Evolutionary conservation across 169 alveolate species (phyloP), one percentile per base, ranked within the genome.

Genomic region (Cyclospora cayetanensis): DNA sequence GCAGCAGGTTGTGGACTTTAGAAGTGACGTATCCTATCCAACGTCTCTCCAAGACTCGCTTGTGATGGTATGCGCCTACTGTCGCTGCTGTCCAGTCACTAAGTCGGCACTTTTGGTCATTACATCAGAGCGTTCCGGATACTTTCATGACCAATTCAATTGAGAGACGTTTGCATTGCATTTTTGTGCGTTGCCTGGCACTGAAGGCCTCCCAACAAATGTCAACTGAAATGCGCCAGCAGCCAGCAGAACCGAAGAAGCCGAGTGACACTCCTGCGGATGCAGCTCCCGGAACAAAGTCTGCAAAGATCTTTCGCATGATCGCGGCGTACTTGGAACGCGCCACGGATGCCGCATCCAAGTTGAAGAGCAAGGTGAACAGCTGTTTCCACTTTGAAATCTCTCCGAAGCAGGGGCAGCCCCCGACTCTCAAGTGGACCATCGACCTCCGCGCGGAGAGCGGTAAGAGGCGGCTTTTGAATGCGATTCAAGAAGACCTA

Each of bases 1-100:
- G 94, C 29, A 27, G 11, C 46, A 72, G 1, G 79, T 86, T 20
- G 4, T 66, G 20, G 53, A 90, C 27, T 90, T 90, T 35, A 7
- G 43, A 1, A 20, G 50, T 25, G 46, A 88, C 0, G 79, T 76
- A n/a, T 43, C 93, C 7, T 90, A 90, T 34, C 93, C 93, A 25
- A 42, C 72, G 11, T 77, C 93, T 4, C 91, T 90, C 15, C 84
- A 76, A 39, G 93, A 90, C 82, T 90, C 93, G 35, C 37, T 90
- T 34, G 15, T 76, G 20, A 68, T 77, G 93, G 93, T 90, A 42
- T 46, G 60, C 60, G 11, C 25, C 60, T 46, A 22, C 60, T 46
- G 60, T 46, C 20, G 60, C 20, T 46, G 60, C 60, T 46, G 60
- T 22, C n/a, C n/a, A n/a, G n/a, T n/a, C n/a, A n/a, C n/a, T n/a